Conservation (phyloP, 768 basidiomycete species). For the Podaxis pistillaris region DNA sequence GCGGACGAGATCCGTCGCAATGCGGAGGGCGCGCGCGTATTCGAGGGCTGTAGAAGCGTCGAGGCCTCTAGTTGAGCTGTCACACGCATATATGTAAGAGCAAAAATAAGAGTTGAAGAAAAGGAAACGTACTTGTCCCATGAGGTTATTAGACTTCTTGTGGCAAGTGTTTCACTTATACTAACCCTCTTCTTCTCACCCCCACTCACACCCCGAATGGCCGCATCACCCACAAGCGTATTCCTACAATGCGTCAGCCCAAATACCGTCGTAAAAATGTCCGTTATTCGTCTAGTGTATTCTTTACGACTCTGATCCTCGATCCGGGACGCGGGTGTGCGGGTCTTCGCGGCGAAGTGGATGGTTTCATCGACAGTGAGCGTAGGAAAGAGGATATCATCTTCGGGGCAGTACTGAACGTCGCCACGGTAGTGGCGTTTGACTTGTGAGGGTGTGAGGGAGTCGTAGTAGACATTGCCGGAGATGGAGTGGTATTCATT, state of each 20-base stretch:
- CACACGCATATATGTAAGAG: conserved; percentile 13
- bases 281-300: conserved; percentile 45
- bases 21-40: conserved; percentile 64
- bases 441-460: conserved; percentile 66
- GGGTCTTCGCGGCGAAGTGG: conserved; percentile 62
- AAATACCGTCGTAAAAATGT: conserved; percentile 65
- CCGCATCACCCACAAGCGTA: conserved; percentile 77
- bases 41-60: conserved; percentile 75
- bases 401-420: conserved; percentile 79
- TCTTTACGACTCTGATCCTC: conserved; percentile 38
- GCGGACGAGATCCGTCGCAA: conserved; percentile 55
- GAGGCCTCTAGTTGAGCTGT: conserved; percentile 62
- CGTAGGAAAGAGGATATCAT: conserved; percentile 84
- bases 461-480: conserved; percentile 76
- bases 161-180: conserved; percentile 57
- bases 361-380: conserved; percentile 80
- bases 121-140: conserved; percentile 72
- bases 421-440: conserved; percentile 71
- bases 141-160: conserved; percentile 56
- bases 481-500: conserved; percentile 63
- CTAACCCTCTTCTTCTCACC: conserved; percentile 81
- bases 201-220: conserved; percentile 71
- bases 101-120: background rate
- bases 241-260: conserved; percentile 71
- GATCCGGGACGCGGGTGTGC: conserved; percentile 59